Evolutionary conservation across 73 alveolate species (phyloP), one percentile per base, ranked within the genome.

Genomic region (Uronychia binucleata): DNA sequence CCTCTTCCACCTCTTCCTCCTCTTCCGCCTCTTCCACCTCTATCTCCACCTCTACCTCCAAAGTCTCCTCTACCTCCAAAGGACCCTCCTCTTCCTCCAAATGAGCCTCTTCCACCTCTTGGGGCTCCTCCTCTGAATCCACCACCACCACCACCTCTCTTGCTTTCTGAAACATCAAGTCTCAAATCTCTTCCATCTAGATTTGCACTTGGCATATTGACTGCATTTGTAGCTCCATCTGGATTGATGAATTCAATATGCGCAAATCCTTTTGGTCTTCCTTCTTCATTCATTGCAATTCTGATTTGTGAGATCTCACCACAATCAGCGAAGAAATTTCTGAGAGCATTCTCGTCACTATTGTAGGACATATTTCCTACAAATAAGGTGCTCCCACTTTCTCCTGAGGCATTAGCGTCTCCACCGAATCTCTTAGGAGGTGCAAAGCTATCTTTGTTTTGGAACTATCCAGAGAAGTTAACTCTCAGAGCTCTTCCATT

Each of bases 331-430:
- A 97, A 97, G 90, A 94, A 91, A 78, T 89, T 93, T 86, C 93
- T 90, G 74, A 97, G 91, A 75, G 94, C 87, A 59, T 94, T 92
- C 75, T 94, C 94, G 75, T 83, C 88, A 84, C 98, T 94, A 82
- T 91, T 84, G 92, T 91, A 97, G 88, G 98, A 91, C 82, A 97
- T 79, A 91, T 97, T 97, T 46, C 99, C 99, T 59, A 97, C 96
- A 89, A 97, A 97, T 60, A 96, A 75, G 59, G 96, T 91, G 77
- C 86, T 78, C 27, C 80, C 88, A 46, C 96, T 96, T 75, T 83
- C 92, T 33, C 89, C 93, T 27, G 25, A 77, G 13, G 77, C 79
- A 33, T 46, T 57, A 31, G 19, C 32, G 14, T 57, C 59, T 26
- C 35, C 30, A 13, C 28, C 28, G 28, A 30, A 25, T 25, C 58